Percentiles rank a stretch among this genome's conserved stretches.
These are phyloP conservation scores for Ceriops decandra DNA, from an alignment of 345 rosid species.

Conservation along the genomic window DNA sequence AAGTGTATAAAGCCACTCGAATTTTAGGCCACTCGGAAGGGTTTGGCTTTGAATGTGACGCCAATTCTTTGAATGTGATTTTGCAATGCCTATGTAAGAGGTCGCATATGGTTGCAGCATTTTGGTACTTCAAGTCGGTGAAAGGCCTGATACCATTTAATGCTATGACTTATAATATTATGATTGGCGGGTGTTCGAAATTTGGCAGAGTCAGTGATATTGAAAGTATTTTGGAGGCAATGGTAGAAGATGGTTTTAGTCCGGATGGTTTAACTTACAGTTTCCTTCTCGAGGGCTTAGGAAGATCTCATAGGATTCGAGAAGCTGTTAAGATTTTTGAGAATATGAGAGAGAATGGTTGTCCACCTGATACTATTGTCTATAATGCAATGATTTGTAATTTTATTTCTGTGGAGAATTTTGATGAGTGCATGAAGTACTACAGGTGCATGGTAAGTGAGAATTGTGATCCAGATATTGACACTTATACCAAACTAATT, in stretches of 20 bases:
- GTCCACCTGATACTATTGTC: constrained; percentile 44
- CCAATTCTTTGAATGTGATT: constrained; percentile 62
- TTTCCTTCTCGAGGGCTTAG: constrained; percentile 64
- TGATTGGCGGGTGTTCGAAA: constrained; percentile 77
- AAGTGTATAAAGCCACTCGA: constrained; percentile 50
- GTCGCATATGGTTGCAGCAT: constrained; percentile 66
- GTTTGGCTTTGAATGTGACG: constrained; percentile 47
- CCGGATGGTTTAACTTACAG: constrained; percentile 56
- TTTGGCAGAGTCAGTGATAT: constrained; percentile 54
- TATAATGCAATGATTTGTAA: constrained; percentile 79
- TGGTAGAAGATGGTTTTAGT: constrained; percentile 52
- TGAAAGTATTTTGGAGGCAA: constrained; percentile 53
- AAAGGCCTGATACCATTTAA: constrained; percentile 50
- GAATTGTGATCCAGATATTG: constrained; percentile 51
- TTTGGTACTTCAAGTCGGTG: constrained; percentile 47
- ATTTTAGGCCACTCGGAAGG: constrained; percentile 46
- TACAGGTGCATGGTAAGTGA: constrained; percentile 48
- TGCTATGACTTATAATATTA: constrained; percentile 48
- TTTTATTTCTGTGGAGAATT: constrained; percentile 44
- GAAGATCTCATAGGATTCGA: constrained; percentile 64
- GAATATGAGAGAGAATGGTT: constrained; percentile 44
- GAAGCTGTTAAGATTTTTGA: constrained; percentile 63
- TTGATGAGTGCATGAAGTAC: constrained; percentile 53
- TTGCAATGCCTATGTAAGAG: constrained; percentile 62
- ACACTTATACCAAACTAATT: constrained; percentile 60